A percentile compares a stretch with the other conserved stretches of the same genome.
Evolutionary conservation across 1,139 yeast genomes (phyloP).

Genomic region (Debaryomyces udenii): DNA sequence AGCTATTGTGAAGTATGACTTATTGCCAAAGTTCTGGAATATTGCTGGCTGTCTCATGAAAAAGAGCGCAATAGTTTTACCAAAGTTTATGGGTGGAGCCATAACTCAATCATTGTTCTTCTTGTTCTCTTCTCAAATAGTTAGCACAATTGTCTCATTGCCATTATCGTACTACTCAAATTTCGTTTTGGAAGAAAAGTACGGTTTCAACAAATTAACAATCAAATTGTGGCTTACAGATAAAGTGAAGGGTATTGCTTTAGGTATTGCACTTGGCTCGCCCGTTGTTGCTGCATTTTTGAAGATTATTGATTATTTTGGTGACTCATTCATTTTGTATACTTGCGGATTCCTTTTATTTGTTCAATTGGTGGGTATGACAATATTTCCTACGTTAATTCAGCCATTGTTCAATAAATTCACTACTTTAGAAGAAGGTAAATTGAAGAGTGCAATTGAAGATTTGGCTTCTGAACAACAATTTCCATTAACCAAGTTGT

Average conservation of each 20-base stretch:
- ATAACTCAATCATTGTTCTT: constrained; percentile 73
- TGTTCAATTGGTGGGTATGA: constrained; percentile 73
- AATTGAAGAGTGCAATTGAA: constrained; percentile 80
- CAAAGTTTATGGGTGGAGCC: constrained; percentile 52
- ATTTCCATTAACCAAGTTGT: constrained; percentile 84
- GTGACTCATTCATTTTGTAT: constrained; percentile 79
- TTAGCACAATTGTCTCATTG: constrained; percentile 55
- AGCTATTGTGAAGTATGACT: constrained; percentile 58
- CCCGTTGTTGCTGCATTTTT: constrained; percentile 77
- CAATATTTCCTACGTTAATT: constrained; percentile 77
- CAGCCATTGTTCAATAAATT: constrained; percentile 92
- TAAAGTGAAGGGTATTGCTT: constrained; percentile 57
- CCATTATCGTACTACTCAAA: constrained; percentile 77
- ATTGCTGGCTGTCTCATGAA: constrained; percentile 47
- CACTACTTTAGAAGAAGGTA: constrained; percentile 89
- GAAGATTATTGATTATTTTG: constrained; percentile 78
- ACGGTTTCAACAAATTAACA: constrained; percentile 90
- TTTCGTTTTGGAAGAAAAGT: constrained; percentile 89
- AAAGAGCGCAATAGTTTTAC: constrained; percentile 35
- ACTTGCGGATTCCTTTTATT: constrained; percentile 70
- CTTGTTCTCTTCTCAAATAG: constrained; percentile 44
- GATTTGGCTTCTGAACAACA: constrained; percentile 70
- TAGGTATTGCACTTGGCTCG: constrained; percentile 63
- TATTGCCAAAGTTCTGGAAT: constrained; percentile 72
- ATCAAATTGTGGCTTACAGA: constrained; percentile 71